A percentile compares a stretch with the other conserved stretches of the same genome.
Evolutionary conservation across 225 moss, liverwort and hornwort genomes (phyloP).

Genomic region (Pleurozium schreberi): DNA sequence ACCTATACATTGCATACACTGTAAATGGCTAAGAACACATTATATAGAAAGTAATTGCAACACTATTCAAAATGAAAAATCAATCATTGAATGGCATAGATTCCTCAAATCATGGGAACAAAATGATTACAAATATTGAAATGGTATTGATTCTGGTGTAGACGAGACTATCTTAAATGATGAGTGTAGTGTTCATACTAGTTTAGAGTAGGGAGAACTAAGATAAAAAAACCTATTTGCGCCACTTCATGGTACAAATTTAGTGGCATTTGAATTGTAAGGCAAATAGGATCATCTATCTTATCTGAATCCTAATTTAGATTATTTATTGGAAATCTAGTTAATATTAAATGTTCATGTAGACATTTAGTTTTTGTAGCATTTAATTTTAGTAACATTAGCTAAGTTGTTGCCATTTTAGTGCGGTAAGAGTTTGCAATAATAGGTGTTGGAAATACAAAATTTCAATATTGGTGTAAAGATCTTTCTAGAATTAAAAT

Average conservation of each 20-base stretch:
- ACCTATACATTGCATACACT: rapidly evolving
- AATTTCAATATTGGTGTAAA: no score
- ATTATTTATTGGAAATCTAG: rapidly evolving
- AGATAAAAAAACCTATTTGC: neutral
- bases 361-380: neutral
- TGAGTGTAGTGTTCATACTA: rapidly evolving
- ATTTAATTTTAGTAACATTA: neutral
- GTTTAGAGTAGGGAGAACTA: neutral
- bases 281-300: rapidly evolving
- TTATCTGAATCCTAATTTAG: no score
- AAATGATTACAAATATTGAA: neutral
- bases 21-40: neutral
- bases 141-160: rapidly evolving
- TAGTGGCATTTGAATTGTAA: neutral
- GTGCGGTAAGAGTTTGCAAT: neutral
- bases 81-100: no score
- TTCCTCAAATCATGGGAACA: neutral
- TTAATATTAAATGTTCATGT: rapidly evolving
- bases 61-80: neutral
- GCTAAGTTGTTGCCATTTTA: rapidly evolving
- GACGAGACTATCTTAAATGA: neutral
- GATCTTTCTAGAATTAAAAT: neutral
- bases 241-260: no score
- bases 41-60: neutral
- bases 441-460: neutral